Conservation (phyloP, 805 yeast species). For the Suhomyces pyralidae region DNA sequence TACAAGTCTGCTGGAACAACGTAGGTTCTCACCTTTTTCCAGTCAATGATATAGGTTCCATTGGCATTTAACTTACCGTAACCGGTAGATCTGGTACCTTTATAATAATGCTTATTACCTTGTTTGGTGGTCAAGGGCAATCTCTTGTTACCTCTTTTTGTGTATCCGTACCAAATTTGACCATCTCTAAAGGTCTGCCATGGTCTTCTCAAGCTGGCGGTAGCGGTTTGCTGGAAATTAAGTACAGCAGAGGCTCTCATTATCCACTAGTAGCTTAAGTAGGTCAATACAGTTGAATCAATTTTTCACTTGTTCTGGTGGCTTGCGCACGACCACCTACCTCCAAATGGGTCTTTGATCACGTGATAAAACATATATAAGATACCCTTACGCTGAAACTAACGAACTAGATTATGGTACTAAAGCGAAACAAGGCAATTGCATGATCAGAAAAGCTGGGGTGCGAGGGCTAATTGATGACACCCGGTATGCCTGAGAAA, state of each 20-base stretch:
- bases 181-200: constrained; percentile 88
- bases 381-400: not conserved
- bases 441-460: not conserved
- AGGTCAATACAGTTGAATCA: not conserved
- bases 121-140: constrained; percentile 83
- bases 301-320: not conserved
- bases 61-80: constrained; percentile 73
- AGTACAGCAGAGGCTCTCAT: constrained; percentile 53
- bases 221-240: constrained; percentile 36
- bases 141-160: constrained; percentile 81
- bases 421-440: not conserved
- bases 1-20: constrained; percentile 63
- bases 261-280: not conserved
- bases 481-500: not conserved
- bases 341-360: not conserved
- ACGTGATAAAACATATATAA: not conserved
- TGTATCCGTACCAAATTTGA: constrained; percentile 73
- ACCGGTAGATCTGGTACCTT: constrained; percentile 96
- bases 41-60: constrained; percentile 76
- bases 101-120: constrained; percentile 91
- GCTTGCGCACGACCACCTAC: not conserved
- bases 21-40: constrained; percentile 85
- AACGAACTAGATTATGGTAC: not conserved
- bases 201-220: constrained; percentile 65
- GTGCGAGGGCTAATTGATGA: not conserved